Evolutionary conservation across 768 basidiomycete species (phyloP).

Genomic region (Russula dissimulans): DNA sequence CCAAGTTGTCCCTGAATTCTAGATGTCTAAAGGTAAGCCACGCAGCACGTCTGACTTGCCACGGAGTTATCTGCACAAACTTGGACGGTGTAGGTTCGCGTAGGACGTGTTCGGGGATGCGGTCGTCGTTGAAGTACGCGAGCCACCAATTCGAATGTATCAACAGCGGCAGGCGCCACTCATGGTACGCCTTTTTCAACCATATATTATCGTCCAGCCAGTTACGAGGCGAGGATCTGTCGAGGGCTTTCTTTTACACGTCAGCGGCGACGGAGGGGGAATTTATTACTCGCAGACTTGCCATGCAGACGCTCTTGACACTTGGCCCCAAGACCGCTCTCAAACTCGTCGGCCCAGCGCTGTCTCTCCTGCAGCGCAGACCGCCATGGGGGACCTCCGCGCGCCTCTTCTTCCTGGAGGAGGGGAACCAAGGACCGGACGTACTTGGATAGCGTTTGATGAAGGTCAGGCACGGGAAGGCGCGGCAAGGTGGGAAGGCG

Average conservation of each 20-base stretch:
- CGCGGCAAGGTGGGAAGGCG: slow-evolving; percentile 39
- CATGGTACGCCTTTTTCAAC: slow-evolving; percentile 79
- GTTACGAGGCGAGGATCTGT: slow-evolving; percentile 74
- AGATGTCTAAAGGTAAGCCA: slow-evolving; percentile 69
- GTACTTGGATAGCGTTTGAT: slow-evolving; percentile 67
- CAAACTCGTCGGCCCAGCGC: slow-evolving; percentile 62
- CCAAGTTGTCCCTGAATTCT: slow-evolving; percentile 59
- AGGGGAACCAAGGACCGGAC: slow-evolving; percentile 71
- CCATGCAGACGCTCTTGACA: slow-evolving; percentile 71
- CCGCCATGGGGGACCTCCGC: slow-evolving; percentile 42
- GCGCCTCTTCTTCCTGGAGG: slow-evolving; percentile 61
- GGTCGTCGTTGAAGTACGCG: slow-evolving; percentile 65
- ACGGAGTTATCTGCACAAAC: slow-evolving; percentile 45
- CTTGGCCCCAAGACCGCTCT: slow-evolving; percentile 52
- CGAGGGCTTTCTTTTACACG: slow-evolving; percentile 52
- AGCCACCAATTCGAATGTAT: slow-evolving; percentile 98
- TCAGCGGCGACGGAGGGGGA: slow-evolving; percentile 11
- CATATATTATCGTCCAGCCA: slow-evolving; percentile 96
- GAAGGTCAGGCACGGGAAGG: slow-evolving; percentile 75
- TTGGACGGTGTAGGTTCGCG: slow-evolving; percentile 17
- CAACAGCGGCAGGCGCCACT: slow-evolving; percentile 76
- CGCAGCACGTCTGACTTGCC: slow-evolving; percentile 81
- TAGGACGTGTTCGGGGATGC: slow-evolving; percentile 38
- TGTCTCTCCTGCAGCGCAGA: slow-evolving; percentile 44
- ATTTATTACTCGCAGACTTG: slow-evolving; percentile 23